Conservation (phyloP, 202 grass and related monocot species). For the Eragrostis tef region DNA sequence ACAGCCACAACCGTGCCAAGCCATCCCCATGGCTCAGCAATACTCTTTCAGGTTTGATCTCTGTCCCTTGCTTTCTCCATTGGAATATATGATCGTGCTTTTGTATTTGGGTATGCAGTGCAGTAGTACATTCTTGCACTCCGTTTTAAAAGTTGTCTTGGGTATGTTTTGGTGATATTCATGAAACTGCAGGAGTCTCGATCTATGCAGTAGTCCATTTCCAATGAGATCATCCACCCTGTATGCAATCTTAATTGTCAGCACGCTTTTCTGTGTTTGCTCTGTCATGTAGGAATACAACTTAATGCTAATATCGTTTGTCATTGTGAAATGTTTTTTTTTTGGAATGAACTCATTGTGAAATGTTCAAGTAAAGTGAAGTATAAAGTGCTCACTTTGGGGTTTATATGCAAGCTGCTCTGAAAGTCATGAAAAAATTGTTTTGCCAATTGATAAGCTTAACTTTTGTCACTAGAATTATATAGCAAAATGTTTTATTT, state of each 20-base stretch:
- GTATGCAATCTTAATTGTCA: not conserved
- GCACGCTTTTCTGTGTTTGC: not conserved
- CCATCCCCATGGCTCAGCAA: conserved; percentile 67
- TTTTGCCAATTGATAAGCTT: no score
- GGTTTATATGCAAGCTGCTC: no score
- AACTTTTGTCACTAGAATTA: no score
- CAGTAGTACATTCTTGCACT: not conserved
- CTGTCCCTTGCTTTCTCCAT: not conserved
- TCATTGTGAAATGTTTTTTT: not conserved
- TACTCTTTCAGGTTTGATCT: conserved; percentile 65
- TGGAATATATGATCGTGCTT: not conserved
- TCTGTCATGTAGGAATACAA: not conserved
- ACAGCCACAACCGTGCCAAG: conserved; percentile 59
- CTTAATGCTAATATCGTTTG: not conserved
- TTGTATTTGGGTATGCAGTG: not conserved
- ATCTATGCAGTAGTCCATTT: not conserved
- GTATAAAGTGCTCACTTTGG: no score
- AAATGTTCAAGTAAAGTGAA: no score
- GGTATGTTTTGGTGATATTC: not conserved
- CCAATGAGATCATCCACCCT: not conserved
- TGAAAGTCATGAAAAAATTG: no score
- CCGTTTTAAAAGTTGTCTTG: not conserved
- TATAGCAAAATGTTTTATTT: not conserved
- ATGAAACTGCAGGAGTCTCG: not conserved
- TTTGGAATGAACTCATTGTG: no score